A percentile compares a stretch with the other conserved stretches of the same genome.
phyloP scores from a whole-genome alignment of 768 basidiomycete genomes.

The Trichaptum fuscoviolaceum region DNA sequence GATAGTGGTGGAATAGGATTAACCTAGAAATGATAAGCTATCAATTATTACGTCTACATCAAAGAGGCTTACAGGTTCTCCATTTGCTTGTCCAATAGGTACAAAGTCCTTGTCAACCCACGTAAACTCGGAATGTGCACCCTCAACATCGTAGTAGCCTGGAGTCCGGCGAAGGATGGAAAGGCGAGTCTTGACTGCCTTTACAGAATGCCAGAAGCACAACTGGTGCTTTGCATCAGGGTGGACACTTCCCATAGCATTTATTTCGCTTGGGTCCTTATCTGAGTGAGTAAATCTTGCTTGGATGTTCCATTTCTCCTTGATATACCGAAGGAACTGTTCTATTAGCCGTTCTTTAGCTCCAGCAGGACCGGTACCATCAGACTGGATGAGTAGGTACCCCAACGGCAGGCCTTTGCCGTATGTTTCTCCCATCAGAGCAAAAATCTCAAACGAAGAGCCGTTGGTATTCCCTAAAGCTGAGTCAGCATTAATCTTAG shows the following conservation, averaged over 20 bases:
- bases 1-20: constrained; percentile 10
- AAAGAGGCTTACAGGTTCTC: neutral
- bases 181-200: constrained; percentile 24
- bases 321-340: constrained; percentile 21
- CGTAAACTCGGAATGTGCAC: constrained; percentile 21
- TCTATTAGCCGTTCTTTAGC: constrained; percentile 25
- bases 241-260: constrained; percentile 21
- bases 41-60: constrained; percentile 4
- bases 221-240: constrained; percentile 33
- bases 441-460: constrained; percentile 27
- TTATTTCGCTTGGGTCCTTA: constrained; percentile 31
- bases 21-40: neutral
- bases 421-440: constrained; percentile 26
- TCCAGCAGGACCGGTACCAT: constrained; percentile 12
- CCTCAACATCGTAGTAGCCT: constrained; percentile 21
- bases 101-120: constrained; percentile 25
- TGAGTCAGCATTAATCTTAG: neutral
- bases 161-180: constrained; percentile 22
- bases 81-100: constrained; percentile 18
- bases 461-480: constrained; percentile 29
- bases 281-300: constrained; percentile 26
- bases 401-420: constrained; percentile 30
- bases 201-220: constrained; percentile 33
- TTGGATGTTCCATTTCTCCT: constrained; percentile 17
- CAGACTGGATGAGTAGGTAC: constrained; percentile 21